Conservation (phyloP, 768 basidiomycete species). For the Myochromella boudieri region DNA sequence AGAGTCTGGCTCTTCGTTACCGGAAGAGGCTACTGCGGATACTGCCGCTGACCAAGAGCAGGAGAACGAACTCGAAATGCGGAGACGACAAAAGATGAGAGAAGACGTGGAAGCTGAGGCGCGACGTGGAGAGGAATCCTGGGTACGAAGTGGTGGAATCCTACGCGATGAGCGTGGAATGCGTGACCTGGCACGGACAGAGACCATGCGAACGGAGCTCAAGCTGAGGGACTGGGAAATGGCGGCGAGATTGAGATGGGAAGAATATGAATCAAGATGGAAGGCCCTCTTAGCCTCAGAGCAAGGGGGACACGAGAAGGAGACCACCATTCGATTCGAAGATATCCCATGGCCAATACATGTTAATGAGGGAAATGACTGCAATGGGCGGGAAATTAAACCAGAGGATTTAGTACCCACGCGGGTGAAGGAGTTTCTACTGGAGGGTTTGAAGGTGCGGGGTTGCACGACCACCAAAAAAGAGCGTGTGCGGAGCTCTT, state of each 20-base stretch:
- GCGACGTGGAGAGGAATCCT: constrained; percentile 52
- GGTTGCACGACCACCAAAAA: constrained; percentile 40
- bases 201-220: constrained; percentile 47
- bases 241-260: constrained; percentile 41
- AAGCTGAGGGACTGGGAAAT: constrained; percentile 42
- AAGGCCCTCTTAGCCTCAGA: constrained; percentile 25
- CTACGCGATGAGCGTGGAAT: constrained; percentile 49
- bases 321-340: constrained; percentile 35
- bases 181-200: constrained; percentile 51
- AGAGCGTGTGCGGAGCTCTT: constrained; percentile 55
- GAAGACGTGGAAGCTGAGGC: constrained; percentile 31
- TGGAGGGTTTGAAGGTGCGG: constrained; percentile 43
- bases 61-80: not conserved
- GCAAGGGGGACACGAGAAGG: constrained; percentile 8
- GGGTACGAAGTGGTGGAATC: constrained; percentile 59
- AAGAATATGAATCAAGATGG: constrained; percentile 57
- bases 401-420: constrained; percentile 34
- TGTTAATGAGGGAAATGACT: constrained; percentile 1
- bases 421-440: constrained; percentile 49
- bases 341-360: constrained; percentile 68
- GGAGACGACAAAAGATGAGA: constrained; percentile 3
- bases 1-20: too few relatives aligned
- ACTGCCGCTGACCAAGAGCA: not conserved
- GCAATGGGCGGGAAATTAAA: constrained; percentile 5
- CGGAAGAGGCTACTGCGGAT: constrained; percentile 6